Evolutionary conservation across 2,329 filamentous ascomycete species (phyloP).

Genomic region (Orbilia ellipsospora): DNA sequence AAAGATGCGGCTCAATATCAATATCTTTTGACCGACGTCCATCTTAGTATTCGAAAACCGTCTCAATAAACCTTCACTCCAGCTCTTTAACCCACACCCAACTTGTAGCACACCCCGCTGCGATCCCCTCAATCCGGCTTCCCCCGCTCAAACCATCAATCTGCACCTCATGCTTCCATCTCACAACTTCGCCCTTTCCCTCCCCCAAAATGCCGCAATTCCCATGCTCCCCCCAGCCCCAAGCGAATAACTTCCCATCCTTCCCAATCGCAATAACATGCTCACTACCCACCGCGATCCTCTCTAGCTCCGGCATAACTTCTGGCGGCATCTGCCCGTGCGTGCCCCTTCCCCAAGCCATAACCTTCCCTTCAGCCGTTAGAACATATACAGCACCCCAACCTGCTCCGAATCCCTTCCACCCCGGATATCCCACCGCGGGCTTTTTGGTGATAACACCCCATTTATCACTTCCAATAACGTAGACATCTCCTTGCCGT

Average conservation of each 20-base stretch:
- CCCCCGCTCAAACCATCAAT: slow-evolving; percentile 68
- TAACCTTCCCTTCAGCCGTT: slow-evolving; percentile 69
- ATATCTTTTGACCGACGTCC: too few relatives aligned
- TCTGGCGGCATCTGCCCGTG: slow-evolving; percentile 80
- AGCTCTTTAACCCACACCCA: slow-evolving; percentile 70
- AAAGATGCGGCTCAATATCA: too few relatives aligned
- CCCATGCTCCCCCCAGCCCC: slow-evolving; percentile 98
- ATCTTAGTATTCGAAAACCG: too few relatives aligned
- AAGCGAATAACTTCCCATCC: slow-evolving; percentile 71
- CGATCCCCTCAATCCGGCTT: slow-evolving; percentile 71
- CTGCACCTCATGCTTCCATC: slow-evolving; percentile 74
- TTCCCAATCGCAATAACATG: slow-evolving; percentile 80
- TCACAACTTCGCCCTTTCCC: slow-evolving; percentile 70
- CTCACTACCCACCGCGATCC: slow-evolving; percentile 87
- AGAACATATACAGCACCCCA: slow-evolving; percentile 86
- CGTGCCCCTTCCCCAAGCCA: slow-evolving; percentile 85
- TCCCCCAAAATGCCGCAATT: slow-evolving; percentile 82
- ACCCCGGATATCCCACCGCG: background rate
- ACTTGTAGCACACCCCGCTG: slow-evolving; percentile 90
- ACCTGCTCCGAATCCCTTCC: slow-evolving; percentile 71
- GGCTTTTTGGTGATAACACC: slow-evolving; percentile 63
- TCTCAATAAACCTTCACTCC: background rate
- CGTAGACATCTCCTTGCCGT: slow-evolving; percentile 69
- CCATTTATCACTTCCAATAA: slow-evolving; percentile 83
- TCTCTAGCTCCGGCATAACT: slow-evolving; percentile 69